Conservation (phyloP, 176 grass and related monocot genomes). For the Oryza longistaminata region DNA sequence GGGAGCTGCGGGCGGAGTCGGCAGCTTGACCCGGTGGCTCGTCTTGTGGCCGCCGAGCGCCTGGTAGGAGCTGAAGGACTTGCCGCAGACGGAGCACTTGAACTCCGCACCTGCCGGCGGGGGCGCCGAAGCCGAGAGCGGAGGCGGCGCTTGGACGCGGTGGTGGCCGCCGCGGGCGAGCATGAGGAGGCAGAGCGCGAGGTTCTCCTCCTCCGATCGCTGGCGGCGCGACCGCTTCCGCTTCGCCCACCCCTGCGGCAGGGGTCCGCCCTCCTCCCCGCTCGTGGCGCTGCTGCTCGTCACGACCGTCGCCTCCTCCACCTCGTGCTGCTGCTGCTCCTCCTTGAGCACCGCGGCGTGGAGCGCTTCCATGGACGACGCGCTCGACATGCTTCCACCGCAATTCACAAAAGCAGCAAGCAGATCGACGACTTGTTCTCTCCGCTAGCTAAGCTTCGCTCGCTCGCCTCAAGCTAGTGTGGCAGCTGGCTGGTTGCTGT, state of each 20-base stretch:
- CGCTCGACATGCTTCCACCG: slow-evolving; percentile 11
- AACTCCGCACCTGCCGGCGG: slow-evolving; percentile 45
- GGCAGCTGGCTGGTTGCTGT: slow-evolving; percentile 18
- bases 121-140: not conserved
- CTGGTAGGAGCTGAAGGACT: slow-evolving; percentile 86
- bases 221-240: slow-evolving; percentile 80
- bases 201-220: slow-evolving; percentile 85
- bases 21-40: slow-evolving; percentile 68
- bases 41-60: slow-evolving; percentile 97
- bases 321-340: not conserved
- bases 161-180: slow-evolving; percentile 60
- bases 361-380: slow-evolving; percentile 54
- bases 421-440: slow-evolving; percentile 8
- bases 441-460: not conserved
- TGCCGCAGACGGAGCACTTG: slow-evolving; percentile 89
- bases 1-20: not conserved
- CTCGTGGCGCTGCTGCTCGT: slow-evolving; percentile 43
- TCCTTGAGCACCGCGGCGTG: slow-evolving; percentile 51
- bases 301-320: not conserved
- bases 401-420: not conserved
- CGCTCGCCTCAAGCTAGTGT: not conserved
- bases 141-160: slow-evolving; percentile 47
- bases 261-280: slow-evolving; percentile 50
- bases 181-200: slow-evolving; percentile 94
- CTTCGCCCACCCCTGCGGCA: slow-evolving; percentile 84